Conservation (phyloP, 2,329 filamentous ascomycete genomes). For the Fusarium sp. region DNA sequence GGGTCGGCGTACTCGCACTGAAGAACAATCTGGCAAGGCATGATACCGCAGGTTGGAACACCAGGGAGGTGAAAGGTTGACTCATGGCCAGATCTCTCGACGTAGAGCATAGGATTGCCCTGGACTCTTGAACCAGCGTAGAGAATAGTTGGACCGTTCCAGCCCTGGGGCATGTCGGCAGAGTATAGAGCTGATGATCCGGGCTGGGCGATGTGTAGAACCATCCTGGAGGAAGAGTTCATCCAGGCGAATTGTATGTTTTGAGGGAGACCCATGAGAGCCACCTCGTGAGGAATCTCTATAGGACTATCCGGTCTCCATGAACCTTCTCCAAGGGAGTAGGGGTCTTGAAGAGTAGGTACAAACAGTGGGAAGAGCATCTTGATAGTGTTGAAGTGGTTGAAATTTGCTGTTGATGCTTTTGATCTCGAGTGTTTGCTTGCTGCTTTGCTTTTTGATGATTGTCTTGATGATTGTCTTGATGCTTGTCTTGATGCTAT, state of each 20-base stretch:
- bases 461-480: not conserved
- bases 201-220: constrained; percentile 13
- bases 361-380: constrained; percentile 33
- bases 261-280: constrained; percentile 29
- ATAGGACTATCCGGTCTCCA: not conserved
- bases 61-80: constrained; percentile 31
- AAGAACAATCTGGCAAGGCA: constrained; percentile 13
- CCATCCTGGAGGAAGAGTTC: constrained; percentile 21
- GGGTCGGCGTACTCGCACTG: not conserved
- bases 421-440: not conserved
- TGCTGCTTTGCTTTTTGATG: not conserved
- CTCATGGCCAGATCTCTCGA: not conserved
- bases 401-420: not conserved
- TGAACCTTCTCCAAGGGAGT: not conserved
- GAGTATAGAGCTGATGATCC: constrained; percentile 12
- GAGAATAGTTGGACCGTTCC: constrained; percentile 9
- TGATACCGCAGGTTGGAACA: constrained; percentile 11
- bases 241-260: constrained; percentile 30
- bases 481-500: not conserved
- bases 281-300: constrained; percentile 22
- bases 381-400: not conserved
- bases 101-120: constrained; percentile 15
- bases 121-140: constrained; percentile 10
- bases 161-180: constrained; percentile 24
- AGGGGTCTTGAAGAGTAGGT: constrained; percentile 1